Percentiles rank a stretch among this genome's conserved stretches.
phyloP scores from a whole-genome alignment of 768 basidiomycete genomes.

The Scleroderma citrinum region DNA sequence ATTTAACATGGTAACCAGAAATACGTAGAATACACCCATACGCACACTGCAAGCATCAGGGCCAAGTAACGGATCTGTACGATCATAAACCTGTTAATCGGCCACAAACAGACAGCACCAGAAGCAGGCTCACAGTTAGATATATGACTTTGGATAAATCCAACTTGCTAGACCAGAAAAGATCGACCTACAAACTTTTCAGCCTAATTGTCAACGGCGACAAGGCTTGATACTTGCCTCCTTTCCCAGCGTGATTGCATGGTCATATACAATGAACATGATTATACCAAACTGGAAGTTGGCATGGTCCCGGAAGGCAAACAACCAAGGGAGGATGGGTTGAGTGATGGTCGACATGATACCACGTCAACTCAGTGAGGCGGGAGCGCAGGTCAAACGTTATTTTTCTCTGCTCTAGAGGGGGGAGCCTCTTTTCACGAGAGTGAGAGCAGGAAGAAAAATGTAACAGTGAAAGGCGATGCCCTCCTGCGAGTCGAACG shows the following conservation, averaged over 20 bases:
- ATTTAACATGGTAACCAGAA: neutral
- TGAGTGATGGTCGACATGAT: neutral
- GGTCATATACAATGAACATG: neutral
- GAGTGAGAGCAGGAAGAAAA: too few relatives aligned
- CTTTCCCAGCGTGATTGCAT: neutral
- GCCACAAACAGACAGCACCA: neutral
- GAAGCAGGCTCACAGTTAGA: slow-evolving; percentile 2
- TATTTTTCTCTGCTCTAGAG: too few relatives aligned
- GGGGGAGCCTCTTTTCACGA: too few relatives aligned
- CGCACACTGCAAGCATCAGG: neutral
- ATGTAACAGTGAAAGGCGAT: too few relatives aligned
- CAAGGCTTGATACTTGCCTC: slow-evolving; percentile 1
- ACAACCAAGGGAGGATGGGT: neutral
- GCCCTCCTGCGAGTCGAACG: too few relatives aligned
- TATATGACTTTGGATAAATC: slow-evolving; percentile 6
- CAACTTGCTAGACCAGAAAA: slow-evolving; percentile 5
- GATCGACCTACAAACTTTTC: neutral
- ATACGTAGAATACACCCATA: neutral
- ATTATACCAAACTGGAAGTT: neutral
- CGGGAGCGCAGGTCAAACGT: too few relatives aligned
- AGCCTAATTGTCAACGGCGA: neutral
- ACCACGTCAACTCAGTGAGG: neutral
- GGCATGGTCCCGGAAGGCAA: neutral
- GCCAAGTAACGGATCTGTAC: slow-evolving; percentile 8
- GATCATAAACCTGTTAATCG: neutral